A percentile compares a stretch with the other conserved stretches of the same genome.
These are phyloP conservation scores for Vaccinium darrowii DNA, from an alignment of 148 eudicot species.

Conservation along the genomic window DNA sequence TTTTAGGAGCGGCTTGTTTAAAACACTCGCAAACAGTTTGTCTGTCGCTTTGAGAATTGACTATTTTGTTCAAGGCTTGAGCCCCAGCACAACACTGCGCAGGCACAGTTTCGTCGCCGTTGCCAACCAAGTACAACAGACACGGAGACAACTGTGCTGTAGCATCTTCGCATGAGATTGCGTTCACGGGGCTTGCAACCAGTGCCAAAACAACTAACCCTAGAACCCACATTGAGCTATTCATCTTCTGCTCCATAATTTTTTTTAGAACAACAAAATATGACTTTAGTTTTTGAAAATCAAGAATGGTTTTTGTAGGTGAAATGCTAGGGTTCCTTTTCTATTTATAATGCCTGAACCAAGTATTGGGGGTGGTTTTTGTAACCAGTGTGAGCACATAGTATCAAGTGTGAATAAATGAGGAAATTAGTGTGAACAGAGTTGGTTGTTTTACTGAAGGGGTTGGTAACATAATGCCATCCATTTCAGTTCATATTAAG, in stretches of 20 bases:
- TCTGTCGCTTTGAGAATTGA: not conserved
- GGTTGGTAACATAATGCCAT: not conserved
- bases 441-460: not conserved
- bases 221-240: not conserved
- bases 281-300: not conserved
- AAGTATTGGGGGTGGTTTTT: not conserved
- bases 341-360: not conserved
- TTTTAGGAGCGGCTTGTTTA: not conserved
- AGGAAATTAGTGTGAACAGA: not conserved
- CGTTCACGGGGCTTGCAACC: not conserved
- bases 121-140: slow-evolving; percentile 4
- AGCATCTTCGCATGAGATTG: slow-evolving; percentile 19
- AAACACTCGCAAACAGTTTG: slow-evolving; percentile 16
- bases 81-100: slow-evolving; percentile 14
- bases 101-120: not conserved
- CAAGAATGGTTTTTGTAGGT: not conserved
- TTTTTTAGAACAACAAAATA: not conserved
- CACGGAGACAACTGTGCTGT: slow-evolving; percentile 10
- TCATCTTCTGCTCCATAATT: not conserved
- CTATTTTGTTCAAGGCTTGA: slow-evolving; percentile 5
- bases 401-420: not conserved
- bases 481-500: slow-evolving; percentile 1
- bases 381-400: slow-evolving; percentile 1
- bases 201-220: slow-evolving; percentile 8
- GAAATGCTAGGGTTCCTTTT: not conserved